phyloP scores from a whole-genome alignment of 148 eudicot genomes.

The Silene uniflora region DNA sequence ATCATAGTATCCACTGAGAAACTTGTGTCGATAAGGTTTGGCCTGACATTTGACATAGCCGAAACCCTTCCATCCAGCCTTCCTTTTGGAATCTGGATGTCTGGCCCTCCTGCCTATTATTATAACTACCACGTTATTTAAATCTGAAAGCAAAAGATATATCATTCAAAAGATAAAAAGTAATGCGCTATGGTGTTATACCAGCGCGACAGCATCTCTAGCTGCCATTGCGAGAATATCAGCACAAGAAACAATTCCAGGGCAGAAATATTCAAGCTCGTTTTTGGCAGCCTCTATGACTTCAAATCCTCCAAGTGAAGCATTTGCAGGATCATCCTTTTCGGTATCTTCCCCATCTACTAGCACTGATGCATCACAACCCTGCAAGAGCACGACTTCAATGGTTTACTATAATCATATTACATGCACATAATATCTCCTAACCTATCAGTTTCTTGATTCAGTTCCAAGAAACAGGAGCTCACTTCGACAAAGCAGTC shows the following conservation, averaged over 20 bases:
- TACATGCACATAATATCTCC: no score
- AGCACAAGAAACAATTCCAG: slow-evolving; percentile 67
- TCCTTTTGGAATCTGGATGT: slow-evolving; percentile 49
- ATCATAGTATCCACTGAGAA: slow-evolving; percentile 62
- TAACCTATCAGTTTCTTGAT: no score
- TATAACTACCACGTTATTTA: background rate
- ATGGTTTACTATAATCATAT: background rate
- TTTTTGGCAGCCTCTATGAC: slow-evolving; percentile 62
- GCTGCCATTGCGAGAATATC: slow-evolving; percentile 71
- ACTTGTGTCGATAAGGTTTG: slow-evolving; percentile 63
- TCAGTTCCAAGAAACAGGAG: background rate
- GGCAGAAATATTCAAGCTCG: slow-evolving; percentile 54
- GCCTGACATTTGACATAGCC: slow-evolving; percentile 51
- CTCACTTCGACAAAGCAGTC: slow-evolving; percentile 73
- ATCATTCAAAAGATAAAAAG: background rate
- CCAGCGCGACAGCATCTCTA: slow-evolving; percentile 62
- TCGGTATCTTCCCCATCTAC: slow-evolving; percentile 56
- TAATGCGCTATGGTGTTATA: slow-evolving; percentile 15
- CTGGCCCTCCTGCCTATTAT: slow-evolving; percentile 62
- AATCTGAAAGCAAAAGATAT: background rate
- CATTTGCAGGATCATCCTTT: slow-evolving; percentile 61
- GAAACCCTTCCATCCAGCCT: slow-evolving; percentile 66
- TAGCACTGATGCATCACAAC: slow-evolving; percentile 73
- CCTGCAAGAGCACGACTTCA: slow-evolving; percentile 32
- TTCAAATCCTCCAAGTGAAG: slow-evolving; percentile 60